Base-by-base conservation (phyloP, 2,329 filamentous ascomycete species). In the Daldinia eschscholtzii region DNA sequence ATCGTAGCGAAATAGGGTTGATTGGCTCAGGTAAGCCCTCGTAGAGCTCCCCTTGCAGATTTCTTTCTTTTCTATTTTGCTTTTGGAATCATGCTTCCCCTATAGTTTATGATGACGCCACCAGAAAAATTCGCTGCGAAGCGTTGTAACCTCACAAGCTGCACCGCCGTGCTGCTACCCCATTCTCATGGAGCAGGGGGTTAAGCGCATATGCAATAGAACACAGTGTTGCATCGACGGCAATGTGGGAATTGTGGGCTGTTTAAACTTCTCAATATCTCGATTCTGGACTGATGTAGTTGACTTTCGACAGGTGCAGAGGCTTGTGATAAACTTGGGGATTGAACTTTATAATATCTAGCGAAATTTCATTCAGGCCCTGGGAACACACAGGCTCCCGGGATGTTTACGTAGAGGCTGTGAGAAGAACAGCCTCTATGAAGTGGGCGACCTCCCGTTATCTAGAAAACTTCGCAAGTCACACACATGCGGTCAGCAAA, bases 401-500 rank as follows among this genome's bases (percentile, higher is more conserved):
- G 15, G 13, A 15, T 28, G 7, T 23, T 23, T 28, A 18, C 39
- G n/a, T 48, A 13, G 26, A 50, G 20, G 26, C 26, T 50, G 2
- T 23, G 20, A 23, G 20, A 23, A 23, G 20, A 2, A 9, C 33
- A 10, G 7, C 33, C 33, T 7, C 33, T 35, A 6, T 35, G 7
- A 2, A 50, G 13, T 30, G 52, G 35, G 33, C 50, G 12, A 20
- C 57, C 52, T 63, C 59, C 52, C 20, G 10, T 56, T 60, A 46
- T 30, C 41, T 35, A 23, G 15, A 57, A 50, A 53, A 5, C 53
- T 39, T 6, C 18, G 37, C 39, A 63, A 55, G 41, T 60, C 37
- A 26, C 12, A 46, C 39, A 20, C 37, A 68, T 64, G 62, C 65
- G 35, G 65, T 71, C 65, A 71, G 62, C 62, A 55, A 63, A 63